phyloP scores from a whole-genome alignment of 2,329 filamentous ascomycete genomes.

The Colletotrichum musae region DNA sequence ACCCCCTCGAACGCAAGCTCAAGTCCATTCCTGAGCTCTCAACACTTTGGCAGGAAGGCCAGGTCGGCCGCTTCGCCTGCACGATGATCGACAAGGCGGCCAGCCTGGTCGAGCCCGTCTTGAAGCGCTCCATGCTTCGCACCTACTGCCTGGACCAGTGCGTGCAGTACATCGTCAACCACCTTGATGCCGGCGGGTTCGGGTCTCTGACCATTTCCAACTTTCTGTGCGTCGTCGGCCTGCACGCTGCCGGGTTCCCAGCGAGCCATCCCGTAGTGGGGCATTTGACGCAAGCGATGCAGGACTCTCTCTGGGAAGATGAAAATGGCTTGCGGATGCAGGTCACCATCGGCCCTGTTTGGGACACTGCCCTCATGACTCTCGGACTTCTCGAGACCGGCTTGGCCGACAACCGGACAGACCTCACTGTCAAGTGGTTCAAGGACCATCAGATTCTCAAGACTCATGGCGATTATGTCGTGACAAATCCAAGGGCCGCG shows the following conservation, averaged over 20 bases:
- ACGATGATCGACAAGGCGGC: constrained; percentile 23
- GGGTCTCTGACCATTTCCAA: constrained; percentile 23
- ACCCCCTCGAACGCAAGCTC: constrained; percentile 4
- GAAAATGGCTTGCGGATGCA: constrained; percentile 16
- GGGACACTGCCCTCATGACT: constrained; percentile 24
- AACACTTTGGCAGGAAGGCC: neutral
- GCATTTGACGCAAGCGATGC: constrained; percentile 10
- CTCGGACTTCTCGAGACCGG: constrained; percentile 15
- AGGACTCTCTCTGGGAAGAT: constrained; percentile 21
- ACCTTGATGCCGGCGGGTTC: constrained; percentile 13
- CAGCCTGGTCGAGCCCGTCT: constrained; percentile 13
- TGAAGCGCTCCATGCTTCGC: constrained; percentile 17
- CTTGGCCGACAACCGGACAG: constrained; percentile 2
- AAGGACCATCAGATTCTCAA: constrained; percentile 24
- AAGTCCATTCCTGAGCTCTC: neutral
- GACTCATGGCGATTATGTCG: constrained; percentile 23
- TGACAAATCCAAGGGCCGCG: neutral
- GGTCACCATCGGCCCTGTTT: constrained; percentile 17
- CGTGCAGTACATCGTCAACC: constrained; percentile 18
- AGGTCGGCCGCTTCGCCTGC: constrained; percentile 13
- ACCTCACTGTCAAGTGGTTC: constrained; percentile 22
- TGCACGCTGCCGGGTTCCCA: constrained; percentile 13
- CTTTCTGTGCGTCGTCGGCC: constrained; percentile 21
- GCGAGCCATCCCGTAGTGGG: constrained; percentile 18
- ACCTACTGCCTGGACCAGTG: constrained; percentile 20